Conservation (phyloP, 2,329 filamentous ascomycete species). For the Ceratocystiopsis sp. region DNA sequence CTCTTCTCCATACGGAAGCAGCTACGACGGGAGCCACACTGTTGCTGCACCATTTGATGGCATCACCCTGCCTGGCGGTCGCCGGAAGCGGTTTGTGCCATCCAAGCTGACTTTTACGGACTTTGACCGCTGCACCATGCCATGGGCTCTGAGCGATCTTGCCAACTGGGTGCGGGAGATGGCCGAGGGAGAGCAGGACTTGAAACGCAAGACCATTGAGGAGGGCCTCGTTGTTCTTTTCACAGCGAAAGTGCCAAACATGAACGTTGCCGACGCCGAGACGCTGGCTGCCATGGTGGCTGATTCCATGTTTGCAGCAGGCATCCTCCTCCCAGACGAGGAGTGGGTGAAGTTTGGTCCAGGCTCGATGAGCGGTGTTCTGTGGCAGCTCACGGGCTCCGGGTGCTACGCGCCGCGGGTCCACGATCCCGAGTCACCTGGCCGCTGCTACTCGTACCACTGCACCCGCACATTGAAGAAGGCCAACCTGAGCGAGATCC, state of each 20-base stretch:
- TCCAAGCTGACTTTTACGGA: constrained; percentile 67
- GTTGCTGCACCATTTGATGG: constrained; percentile 36
- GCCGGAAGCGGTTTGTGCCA: constrained; percentile 62
- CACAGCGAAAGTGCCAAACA: constrained; percentile 86
- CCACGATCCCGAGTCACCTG: constrained; percentile 51
- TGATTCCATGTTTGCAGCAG: constrained; percentile 59
- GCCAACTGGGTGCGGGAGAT: constrained; percentile 74
- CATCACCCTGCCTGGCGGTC: constrained; percentile 63
- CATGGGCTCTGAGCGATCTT: constrained; percentile 85
- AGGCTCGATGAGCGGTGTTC: constrained; percentile 67
- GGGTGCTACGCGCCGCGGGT: constrained; percentile 82
- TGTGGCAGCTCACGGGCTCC: constrained; percentile 81
- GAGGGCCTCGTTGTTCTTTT: constrained; percentile 82
- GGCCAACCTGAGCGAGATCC: constrained; percentile 65
- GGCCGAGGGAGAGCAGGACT: constrained; percentile 78
- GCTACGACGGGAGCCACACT: constrained; percentile 36
- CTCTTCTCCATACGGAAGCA: constrained; percentile 26
- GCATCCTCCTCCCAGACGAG: constrained; percentile 70
- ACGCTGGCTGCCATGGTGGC: constrained; percentile 64
- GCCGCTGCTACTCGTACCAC: constrained; percentile 83
- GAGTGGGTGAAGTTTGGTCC: constrained; percentile 93
- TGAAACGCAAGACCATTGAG: constrained; percentile 69
- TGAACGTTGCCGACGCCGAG: constrained; percentile 96
- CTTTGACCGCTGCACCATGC: constrained; percentile 70
- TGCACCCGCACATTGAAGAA: constrained; percentile 92